Base-by-base conservation (phyloP, 2,329 filamentous ascomycete species). In the Pseudogymnoascus sp. region DNA sequence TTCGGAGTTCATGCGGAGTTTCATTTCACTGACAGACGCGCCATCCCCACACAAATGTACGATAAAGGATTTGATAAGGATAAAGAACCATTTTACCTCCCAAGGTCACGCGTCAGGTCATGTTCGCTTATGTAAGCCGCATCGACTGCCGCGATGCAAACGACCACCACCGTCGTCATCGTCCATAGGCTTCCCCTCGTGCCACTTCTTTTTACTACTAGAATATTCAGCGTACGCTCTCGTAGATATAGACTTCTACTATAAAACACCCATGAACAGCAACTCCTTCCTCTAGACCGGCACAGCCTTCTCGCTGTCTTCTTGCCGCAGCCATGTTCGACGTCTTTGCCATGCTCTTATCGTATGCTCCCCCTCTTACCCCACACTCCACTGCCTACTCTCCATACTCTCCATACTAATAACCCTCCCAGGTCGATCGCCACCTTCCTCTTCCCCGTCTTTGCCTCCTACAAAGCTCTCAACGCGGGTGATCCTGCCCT, bases 391-490 rank as follows among this genome's bases (percentile, higher is more conserved):
- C 63, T 66, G 26, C 42, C 42, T 59, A 40, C 40, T 60, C 62
- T 63, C 60, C 54, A 57, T 18, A 60, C 37, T 23, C 37, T 36
- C 29, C 47, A 39, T 26, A 59, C 57, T 67, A 66, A 71, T 73
- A 63, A 69, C 62, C 61, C 21, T 42, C 62, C 61, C 74, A 96
- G 92, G 74, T 93, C 91, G 67, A 77, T 93, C 74, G 87, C 90
- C 65, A 96, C 93, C 64, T 92, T 96, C 73, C 86, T 97, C 73
- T 96, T 97, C 75, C 95, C 95, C 61, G 86, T 97, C 67, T 97
- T 96, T 78, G 93, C 93, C 69, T 96, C 93, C 68, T 97, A 97
- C 83, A 97, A 97, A 81, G 93, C 95, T 60, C 88, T 99, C 73
- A 93, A 95, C 78, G 93, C 91, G 14, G 89, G 89, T 62, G 91